A percentile compares a stretch with the other conserved stretches of the same genome.
phyloP scores from a whole-genome alignment of 1,284 basidiomycete genomes.

The Stygiomarasmius scandens region DNA sequence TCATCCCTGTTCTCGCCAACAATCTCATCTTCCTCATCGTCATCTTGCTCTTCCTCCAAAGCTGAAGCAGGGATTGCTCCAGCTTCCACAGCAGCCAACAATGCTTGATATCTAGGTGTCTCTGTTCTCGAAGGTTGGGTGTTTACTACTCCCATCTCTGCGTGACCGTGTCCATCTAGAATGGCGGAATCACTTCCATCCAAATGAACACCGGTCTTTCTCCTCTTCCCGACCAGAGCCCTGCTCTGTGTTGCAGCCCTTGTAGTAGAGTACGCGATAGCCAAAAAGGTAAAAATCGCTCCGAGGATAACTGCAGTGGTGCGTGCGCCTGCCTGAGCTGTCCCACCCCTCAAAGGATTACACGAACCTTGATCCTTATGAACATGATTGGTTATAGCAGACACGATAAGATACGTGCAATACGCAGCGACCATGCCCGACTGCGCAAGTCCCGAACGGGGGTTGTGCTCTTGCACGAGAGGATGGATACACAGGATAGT shows the following conservation, averaged over 20 bases:
- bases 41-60: slow-evolving; percentile 80
- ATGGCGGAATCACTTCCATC: slow-evolving; percentile 56
- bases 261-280: slow-evolving; percentile 96
- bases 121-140: slow-evolving; percentile 88
- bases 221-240: slow-evolving; percentile 80
- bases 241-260: slow-evolving; percentile 95
- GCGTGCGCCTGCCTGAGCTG: slow-evolving; percentile 66
- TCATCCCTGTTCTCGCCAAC: slow-evolving; percentile 85
- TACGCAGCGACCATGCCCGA: slow-evolving; percentile 96
- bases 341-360: slow-evolving; percentile 80
- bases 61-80: slow-evolving; percentile 96
- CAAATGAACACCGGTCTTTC: slow-evolving; percentile 67
- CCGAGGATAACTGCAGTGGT: slow-evolving; percentile 91
- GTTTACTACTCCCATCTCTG: slow-evolving; percentile 75
- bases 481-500: slow-evolving; percentile 88
- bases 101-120: slow-evolving; percentile 90
- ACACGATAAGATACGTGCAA: slow-evolving; percentile 94
- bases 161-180: slow-evolving; percentile 54
- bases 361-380: slow-evolving; percentile 82
- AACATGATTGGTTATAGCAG: slow-evolving; percentile 92
- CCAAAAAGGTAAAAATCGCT: slow-evolving; percentile 95
- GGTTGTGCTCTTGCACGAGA: slow-evolving; percentile 89
- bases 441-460: slow-evolving; percentile 93
- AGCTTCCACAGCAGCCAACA: slow-evolving; percentile 94
- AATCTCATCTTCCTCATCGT: slow-evolving; percentile 71